Conservation (phyloP, 1,139 yeast species). For the Nakaseomyces kungkrabaensis region DNA sequence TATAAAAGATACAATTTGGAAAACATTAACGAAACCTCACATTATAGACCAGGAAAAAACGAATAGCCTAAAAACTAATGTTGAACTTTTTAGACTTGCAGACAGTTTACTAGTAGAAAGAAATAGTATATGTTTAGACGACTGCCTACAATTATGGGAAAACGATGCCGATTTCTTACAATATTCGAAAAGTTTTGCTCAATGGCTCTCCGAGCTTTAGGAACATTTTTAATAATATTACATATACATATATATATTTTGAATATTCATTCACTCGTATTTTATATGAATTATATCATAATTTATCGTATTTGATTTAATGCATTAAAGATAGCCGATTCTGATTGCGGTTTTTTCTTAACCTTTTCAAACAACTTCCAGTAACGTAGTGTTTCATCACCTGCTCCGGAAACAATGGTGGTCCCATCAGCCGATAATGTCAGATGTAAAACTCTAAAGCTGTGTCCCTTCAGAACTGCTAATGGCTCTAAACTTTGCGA, state of each 20-base stretch:
- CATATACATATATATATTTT: neutral
- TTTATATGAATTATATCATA: neutral
- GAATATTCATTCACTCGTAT: neutral
- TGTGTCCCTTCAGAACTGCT: conserved; percentile 89
- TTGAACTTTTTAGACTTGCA: conserved; percentile 12
- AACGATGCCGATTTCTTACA: conserved; percentile 8
- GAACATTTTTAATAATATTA: neutral
- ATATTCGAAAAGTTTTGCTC: conserved; percentile 10
- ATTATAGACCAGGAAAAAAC: conserved; percentile 3
- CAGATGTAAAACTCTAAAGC: conserved; percentile 80
- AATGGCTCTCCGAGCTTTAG: conserved; percentile 18
- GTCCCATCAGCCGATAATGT: conserved; percentile 96
- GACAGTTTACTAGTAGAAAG: conserved; percentile 8
- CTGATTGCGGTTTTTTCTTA: conserved; percentile 45
- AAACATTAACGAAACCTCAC: conserved; percentile 5
- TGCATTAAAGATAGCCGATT: conserved; percentile 63
- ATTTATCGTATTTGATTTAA: conserved; percentile 60
- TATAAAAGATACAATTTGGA: conserved; percentile 22
- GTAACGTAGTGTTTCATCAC: conserved; percentile 89
- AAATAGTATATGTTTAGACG: conserved; percentile 13
- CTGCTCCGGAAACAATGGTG: conserved; percentile 97
- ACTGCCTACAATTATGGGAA: conserved; percentile 15
- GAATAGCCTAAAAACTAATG: conserved; percentile 7
- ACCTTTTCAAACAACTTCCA: conserved; percentile 87
- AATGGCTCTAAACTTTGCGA: conserved; percentile 88